These are phyloP conservation scores for Nicotiana rustica DNA, from an alignment of 305 asterid species.

Conservation along the genomic window DNA sequence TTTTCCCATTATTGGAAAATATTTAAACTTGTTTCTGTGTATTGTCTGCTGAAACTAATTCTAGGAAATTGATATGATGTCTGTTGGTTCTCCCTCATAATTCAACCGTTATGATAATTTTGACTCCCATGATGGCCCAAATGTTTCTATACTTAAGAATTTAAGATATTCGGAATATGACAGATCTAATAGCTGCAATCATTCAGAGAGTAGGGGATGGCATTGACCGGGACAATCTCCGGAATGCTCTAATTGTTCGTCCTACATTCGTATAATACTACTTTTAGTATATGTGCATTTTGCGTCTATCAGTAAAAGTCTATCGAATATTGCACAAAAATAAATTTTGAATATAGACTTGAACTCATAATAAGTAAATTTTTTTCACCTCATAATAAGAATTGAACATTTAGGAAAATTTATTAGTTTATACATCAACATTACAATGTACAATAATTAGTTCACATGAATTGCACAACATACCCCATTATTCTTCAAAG, in stretches of 20 bases:
- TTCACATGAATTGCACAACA: too few relatives aligned
- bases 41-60: neutral
- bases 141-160: neutral
- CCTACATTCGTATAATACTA: neutral
- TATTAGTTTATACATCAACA: too few relatives aligned
- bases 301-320: too few relatives aligned
- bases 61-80: slow-evolving; percentile 20
- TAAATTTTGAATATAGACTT: too few relatives aligned
- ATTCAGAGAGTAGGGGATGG: slow-evolving; percentile 93
- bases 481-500: too few relatives aligned
- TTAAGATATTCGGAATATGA: slow-evolving; percentile 72
- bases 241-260: slow-evolving; percentile 16
- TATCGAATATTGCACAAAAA: too few relatives aligned
- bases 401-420: too few relatives aligned
- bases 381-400: too few relatives aligned
- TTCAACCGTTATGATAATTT: slow-evolving; percentile 1
- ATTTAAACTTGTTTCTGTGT: neutral
- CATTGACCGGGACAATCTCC: slow-evolving; percentile 84
- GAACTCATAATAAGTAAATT: too few relatives aligned
- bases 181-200: slow-evolving; percentile 80
- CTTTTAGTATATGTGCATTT: too few relatives aligned
- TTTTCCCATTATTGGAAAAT: neutral
- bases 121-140: neutral
- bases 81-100: neutral
- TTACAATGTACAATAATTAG: too few relatives aligned